phyloP scores from a whole-genome alignment of 2,329 filamentous ascomycete species.

The Anthostomella pinea region DNA sequence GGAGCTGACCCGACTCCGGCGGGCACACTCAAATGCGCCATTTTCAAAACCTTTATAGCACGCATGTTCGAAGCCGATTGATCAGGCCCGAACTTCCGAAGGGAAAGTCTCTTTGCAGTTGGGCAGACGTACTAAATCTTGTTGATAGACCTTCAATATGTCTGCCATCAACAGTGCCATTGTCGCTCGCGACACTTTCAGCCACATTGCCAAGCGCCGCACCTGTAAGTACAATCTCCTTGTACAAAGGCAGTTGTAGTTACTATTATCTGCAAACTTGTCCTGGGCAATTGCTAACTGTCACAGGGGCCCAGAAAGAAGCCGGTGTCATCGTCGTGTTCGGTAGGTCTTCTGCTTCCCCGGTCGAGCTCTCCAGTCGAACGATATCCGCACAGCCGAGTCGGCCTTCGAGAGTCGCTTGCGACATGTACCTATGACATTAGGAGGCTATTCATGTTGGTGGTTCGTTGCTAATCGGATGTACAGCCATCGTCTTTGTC shows the following conservation, averaged over 20 bases:
- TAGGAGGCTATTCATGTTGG: neutral
- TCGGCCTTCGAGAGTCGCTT: too few species aligned
- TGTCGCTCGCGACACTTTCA: conserved; percentile 32
- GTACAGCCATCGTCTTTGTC: conserved; percentile 30
- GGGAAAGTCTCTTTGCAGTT: too few species aligned
- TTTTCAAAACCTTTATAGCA: neutral
- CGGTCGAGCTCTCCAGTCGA: neutral
- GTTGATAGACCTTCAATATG: conserved; percentile 29
- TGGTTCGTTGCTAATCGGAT: neutral
- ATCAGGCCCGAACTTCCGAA: conserved; percentile 1
- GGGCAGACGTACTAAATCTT: too few species aligned
- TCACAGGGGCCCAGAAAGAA: conserved; percentile 28
- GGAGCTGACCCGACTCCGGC: neutral
- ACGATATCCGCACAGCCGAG: too few species aligned
- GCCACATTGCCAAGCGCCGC: conserved; percentile 29
- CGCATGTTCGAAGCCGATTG: too few species aligned
- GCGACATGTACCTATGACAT: neutral
- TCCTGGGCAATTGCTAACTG: conserved; percentile 13
- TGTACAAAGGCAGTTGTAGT: too few species aligned
- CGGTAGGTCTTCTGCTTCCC: conserved; percentile 15
- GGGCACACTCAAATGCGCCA: neutral
- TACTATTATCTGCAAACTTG: too few species aligned
- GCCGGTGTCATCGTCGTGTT: conserved; percentile 35
- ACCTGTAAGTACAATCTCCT: conserved; percentile 25
- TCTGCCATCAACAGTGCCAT: conserved; percentile 33